Evolutionary conservation across 495 filamentous ascomycete species (phyloP).

Genomic region (Tuber aestivum): DNA sequence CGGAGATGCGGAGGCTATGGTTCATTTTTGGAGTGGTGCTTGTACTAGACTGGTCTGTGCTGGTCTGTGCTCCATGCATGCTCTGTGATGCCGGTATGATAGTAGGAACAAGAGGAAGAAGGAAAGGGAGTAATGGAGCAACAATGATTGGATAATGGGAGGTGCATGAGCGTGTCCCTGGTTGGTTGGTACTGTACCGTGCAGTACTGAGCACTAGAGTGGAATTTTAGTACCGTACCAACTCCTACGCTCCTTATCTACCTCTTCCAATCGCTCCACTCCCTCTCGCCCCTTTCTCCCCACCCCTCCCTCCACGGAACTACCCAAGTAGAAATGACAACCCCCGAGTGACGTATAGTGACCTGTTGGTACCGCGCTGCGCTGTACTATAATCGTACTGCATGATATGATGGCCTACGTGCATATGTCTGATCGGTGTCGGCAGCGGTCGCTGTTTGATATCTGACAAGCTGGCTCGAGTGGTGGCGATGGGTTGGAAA

Average conservation of each 20-base stretch:
- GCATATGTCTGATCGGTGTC: background rate
- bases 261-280: background rate
- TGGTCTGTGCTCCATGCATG: background rate
- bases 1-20: background rate
- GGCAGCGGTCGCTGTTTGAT: background rate
- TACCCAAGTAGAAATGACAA: background rate
- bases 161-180: background rate
- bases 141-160: background rate
- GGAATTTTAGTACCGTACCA: background rate
- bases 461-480: background rate
- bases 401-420: background rate
- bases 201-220: background rate
- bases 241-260: background rate
- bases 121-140: background rate
- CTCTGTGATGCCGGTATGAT: background rate
- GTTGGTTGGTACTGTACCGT: background rate
- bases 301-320: background rate
- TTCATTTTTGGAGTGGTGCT: background rate
- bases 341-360: background rate
- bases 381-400: background rate
- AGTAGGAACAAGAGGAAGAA: background rate
- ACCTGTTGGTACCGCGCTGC: background rate
- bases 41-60: background rate
- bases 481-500: background rate
- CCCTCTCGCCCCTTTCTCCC: no score